phyloP scores from a whole-genome alignment of 176 grass and related monocot genomes.

The Leersia perrieri region DNA sequence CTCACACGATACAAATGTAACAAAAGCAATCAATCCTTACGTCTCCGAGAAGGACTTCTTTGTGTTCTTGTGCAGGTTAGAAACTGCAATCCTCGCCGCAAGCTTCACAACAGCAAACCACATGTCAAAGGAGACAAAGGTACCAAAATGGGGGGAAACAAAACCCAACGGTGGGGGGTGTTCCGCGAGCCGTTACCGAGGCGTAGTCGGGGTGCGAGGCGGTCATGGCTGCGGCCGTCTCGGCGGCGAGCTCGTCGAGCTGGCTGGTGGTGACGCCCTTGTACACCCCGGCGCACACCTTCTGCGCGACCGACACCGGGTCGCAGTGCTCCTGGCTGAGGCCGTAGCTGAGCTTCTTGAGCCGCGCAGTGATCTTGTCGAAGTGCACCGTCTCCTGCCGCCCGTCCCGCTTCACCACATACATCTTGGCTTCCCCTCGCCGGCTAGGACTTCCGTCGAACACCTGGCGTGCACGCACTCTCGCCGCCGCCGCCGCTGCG shows the following conservation, averaged over 20 bases:
- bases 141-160: neutral
- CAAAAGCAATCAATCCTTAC: constrained; percentile 9
- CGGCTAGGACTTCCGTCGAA: constrained; percentile 51
- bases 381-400: constrained; percentile 90
- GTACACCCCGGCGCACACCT: constrained; percentile 88
- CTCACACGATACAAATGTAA: neutral
- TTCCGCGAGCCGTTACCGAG: constrained; percentile 30
- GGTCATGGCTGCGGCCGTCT: constrained; percentile 87
- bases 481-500: neutral
- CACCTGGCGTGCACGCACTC: constrained; percentile 17
- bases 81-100: constrained; percentile 89
- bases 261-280: constrained; percentile 96
- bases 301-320: constrained; percentile 86
- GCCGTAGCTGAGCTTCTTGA: constrained; percentile 98
- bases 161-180: neutral
- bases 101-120: constrained; percentile 34
- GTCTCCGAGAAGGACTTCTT: constrained; percentile 94
- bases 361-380: constrained; percentile 94
- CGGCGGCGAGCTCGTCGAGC: constrained; percentile 94
- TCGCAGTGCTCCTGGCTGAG: constrained; percentile 99
- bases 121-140: neutral
- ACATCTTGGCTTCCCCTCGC: constrained; percentile 43
- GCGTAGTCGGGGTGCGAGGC: constrained; percentile 92
- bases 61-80: constrained; percentile 97
- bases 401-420: constrained; percentile 94